A percentile compares a stretch with the other conserved stretches of the same genome.
phyloP scores from a whole-genome alignment of 2,329 filamentous ascomycete species.

The Aspergillus latus region DNA sequence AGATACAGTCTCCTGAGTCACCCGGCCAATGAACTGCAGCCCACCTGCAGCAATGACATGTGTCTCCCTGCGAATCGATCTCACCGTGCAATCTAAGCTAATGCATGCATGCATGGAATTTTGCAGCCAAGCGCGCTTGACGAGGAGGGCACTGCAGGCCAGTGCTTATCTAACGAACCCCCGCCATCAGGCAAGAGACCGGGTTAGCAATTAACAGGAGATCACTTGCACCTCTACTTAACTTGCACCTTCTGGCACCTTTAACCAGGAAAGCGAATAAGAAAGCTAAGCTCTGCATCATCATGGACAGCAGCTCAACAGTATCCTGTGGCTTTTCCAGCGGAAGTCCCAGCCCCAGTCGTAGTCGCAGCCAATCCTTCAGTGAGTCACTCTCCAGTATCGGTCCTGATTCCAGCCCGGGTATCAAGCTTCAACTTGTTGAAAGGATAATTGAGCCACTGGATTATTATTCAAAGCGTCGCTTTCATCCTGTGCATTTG shows the following conservation, averaged over 20 bases:
- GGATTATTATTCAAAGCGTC: not conserved
- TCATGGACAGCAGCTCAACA: not conserved
- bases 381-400: not conserved
- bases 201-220: too few species aligned
- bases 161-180: not conserved
- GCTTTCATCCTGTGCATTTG: conserved; percentile 2
- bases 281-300: too few species aligned
- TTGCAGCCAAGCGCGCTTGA: not conserved
- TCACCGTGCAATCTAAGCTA: too few species aligned
- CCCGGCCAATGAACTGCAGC: not conserved
- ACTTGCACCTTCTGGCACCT: too few species aligned
- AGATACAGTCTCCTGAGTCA: not conserved
- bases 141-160: not conserved
- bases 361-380: not conserved
- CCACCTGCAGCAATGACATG: not conserved
- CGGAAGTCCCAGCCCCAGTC: too few species aligned
- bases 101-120: not conserved
- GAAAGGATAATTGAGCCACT: not conserved
- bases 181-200: not conserved
- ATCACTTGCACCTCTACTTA: too few species aligned
- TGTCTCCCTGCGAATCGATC: not conserved
- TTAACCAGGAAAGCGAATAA: too few species aligned
- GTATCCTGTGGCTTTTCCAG: not conserved
- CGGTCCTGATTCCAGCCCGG: not conserved
- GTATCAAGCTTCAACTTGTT: not conserved